These are phyloP conservation scores for Phytophthora kernoviae DNA, from an alignment of 352 stramenopile genomes.

Conservation along the genomic window DNA sequence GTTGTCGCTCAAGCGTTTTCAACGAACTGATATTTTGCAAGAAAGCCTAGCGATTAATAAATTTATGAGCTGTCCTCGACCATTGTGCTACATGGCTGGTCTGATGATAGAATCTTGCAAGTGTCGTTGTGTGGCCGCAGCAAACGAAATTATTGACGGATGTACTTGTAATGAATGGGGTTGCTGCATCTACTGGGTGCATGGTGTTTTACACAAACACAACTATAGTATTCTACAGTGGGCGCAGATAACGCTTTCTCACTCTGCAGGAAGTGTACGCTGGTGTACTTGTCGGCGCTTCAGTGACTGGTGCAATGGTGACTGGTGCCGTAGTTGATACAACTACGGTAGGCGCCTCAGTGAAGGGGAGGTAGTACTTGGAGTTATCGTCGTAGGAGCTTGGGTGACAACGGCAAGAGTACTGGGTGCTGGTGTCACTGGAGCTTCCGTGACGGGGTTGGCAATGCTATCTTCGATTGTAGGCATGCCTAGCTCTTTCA, in stretches of 20 bases:
- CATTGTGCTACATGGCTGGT: too few species aligned
- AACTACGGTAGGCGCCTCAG: not conserved
- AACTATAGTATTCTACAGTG: slow-evolving; percentile 6
- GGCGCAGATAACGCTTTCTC: slow-evolving; percentile 22
- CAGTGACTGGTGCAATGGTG: not conserved
- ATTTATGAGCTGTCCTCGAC: too few species aligned
- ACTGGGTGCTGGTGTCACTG: not conserved
- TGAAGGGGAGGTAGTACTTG: not conserved
- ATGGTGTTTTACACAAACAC: not conserved
- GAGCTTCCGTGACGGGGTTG: not conserved
- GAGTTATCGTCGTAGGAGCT: slow-evolving; percentile 3
- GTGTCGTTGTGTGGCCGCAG: too few species aligned
- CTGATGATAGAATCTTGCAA: too few species aligned
- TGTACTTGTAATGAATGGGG: too few species aligned
- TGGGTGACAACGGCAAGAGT: not conserved
- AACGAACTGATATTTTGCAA: too few species aligned
- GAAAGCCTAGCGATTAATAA: too few species aligned
- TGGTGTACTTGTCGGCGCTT: slow-evolving; percentile 2
- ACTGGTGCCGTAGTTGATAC: not conserved
- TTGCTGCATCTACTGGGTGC: too few species aligned
- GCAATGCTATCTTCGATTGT: slow-evolving; percentile 15
- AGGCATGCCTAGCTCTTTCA: slow-evolving; percentile 31
- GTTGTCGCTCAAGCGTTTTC: too few species aligned
- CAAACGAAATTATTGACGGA: too few species aligned
- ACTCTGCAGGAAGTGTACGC: slow-evolving; percentile 14